These are phyloP conservation scores for Calocybe indica DNA, from an alignment of 768 basidiomycete genomes.

Conservation along the genomic window DNA sequence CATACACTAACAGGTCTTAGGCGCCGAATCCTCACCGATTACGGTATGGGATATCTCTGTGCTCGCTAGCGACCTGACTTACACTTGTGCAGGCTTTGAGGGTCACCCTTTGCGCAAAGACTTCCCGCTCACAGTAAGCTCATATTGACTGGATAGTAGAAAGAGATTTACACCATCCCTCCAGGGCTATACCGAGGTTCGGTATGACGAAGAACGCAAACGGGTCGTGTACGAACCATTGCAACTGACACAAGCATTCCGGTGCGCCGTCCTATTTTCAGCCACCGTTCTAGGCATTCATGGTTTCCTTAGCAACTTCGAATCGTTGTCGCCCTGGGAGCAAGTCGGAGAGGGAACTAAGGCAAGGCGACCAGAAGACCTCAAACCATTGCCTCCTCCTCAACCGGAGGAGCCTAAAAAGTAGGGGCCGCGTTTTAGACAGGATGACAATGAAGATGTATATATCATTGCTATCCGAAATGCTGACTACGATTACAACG, in stretches of 20 bases:
- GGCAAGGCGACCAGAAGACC: conserved; percentile 54
- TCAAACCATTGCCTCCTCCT: conserved; percentile 73
- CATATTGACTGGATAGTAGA: neutral
- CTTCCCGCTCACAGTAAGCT: conserved; percentile 88
- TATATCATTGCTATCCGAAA: conserved; percentile 5
- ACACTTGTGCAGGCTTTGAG: conserved; percentile 66
- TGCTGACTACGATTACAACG: too few species aligned
- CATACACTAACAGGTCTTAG: conserved; percentile 31
- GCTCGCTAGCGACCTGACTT: conserved; percentile 5
- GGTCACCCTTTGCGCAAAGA: conserved; percentile 97
- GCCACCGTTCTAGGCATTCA: neutral
- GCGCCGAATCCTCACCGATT: conserved; percentile 96
- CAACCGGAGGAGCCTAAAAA: conserved; percentile 80
- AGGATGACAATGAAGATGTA: conserved; percentile 5
- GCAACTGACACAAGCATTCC: conserved; percentile 96
- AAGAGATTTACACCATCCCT: neutral
- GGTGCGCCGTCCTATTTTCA: conserved; percentile 39
- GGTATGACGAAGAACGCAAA: conserved; percentile 97
- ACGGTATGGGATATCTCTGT: conserved; percentile 45
- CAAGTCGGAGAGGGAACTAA: conserved; percentile 68
- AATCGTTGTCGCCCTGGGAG: conserved; percentile 92
- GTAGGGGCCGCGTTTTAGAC: conserved; percentile 28
- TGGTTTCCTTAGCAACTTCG: conserved; percentile 73
- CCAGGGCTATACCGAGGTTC: conserved; percentile 97
- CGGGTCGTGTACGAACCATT: conserved; percentile 97